These are phyloP conservation scores for Cryptosporidium sp. DNA, from an alignment of 169 alveolate genomes.

Conservation along the genomic window DNA sequence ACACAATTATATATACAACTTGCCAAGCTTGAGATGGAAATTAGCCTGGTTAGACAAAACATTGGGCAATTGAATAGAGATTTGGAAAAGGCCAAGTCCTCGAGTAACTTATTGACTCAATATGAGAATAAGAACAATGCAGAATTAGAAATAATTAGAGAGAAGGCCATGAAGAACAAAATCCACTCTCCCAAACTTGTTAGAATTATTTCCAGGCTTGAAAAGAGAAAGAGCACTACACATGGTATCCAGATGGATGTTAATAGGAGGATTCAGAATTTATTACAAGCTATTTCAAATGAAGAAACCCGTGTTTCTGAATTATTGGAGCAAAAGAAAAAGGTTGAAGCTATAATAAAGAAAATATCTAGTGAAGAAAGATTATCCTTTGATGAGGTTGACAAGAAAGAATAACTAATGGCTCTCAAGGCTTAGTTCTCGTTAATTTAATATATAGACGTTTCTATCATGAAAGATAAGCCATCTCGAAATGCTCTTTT, in stretches of 20 bases:
- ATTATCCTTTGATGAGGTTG: neutral
- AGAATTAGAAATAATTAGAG: slow-evolving; percentile 2
- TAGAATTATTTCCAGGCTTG: neutral
- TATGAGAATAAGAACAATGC: slow-evolving; percentile 25
- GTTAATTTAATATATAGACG: neutral
- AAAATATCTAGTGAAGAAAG: neutral
- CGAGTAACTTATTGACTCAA: slow-evolving; percentile 8
- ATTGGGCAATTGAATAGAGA: slow-evolving; percentile 50
- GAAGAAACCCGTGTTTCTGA: neutral
- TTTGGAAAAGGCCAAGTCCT: slow-evolving; percentile 9
- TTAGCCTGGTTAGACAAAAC: slow-evolving; percentile 7
- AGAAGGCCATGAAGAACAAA: neutral
- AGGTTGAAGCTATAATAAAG: neutral
- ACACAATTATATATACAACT: slow-evolving; percentile 65
- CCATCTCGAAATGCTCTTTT: neutral
- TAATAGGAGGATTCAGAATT: neutral
- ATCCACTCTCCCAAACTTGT: neutral
- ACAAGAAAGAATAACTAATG: neutral
- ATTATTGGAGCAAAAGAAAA: neutral
- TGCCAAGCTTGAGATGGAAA: slow-evolving; percentile 49
- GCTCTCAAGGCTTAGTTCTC: neutral
- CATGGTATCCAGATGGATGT: slow-evolving; percentile 21
- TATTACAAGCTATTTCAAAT: neutral
- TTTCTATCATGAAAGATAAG: too few relatives aligned
- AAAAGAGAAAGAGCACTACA: neutral